Percentiles rank a stretch among this genome's conserved stretches.
Evolutionary conservation across 129 eudicot species (phyloP).

Genomic region (Centella asiatica): DNA sequence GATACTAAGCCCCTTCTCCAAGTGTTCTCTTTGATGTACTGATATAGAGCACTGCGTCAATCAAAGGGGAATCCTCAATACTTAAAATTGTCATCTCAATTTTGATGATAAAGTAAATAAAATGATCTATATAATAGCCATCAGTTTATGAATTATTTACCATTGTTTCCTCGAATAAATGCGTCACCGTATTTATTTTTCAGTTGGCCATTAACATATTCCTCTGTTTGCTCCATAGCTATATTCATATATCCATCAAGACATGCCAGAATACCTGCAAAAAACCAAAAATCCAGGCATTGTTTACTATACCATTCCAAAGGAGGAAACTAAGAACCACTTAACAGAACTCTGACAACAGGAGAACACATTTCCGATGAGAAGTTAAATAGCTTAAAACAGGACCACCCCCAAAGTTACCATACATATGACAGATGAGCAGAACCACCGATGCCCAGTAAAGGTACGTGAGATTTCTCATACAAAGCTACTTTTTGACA

Average conservation of each 20-base stretch:
- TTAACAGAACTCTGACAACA: not conserved
- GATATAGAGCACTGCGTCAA: slow-evolving; percentile 88
- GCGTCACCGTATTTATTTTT: slow-evolving; percentile 98
- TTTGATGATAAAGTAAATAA: not conserved
- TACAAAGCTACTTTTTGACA: too few relatives aligned
- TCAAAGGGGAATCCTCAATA: not conserved
- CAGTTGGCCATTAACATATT: slow-evolving; percentile 90
- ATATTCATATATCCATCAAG: slow-evolving; percentile 98
- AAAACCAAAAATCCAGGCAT: not conserved
- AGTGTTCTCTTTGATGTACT: slow-evolving; percentile 91
- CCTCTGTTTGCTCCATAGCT: slow-evolving; percentile 99
- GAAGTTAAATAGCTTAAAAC: too few relatives aligned
- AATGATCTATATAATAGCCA: not conserved
- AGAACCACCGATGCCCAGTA: too few relatives aligned
- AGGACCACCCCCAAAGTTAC: too few relatives aligned
- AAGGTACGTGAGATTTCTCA: too few relatives aligned
- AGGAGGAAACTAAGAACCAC: not conserved
- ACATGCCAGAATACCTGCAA: slow-evolving; percentile 86
- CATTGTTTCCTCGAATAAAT: slow-evolving; percentile 92
- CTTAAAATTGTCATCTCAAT: not conserved
- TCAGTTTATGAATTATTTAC: slow-evolving; percentile 19
- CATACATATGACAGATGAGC: too few relatives aligned
- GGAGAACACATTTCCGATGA: not conserved
- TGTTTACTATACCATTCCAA: not conserved
- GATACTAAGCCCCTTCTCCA: slow-evolving; percentile 66